Percentiles rank a stretch among this genome's conserved stretches.
phyloP scores from a whole-genome alignment of 495 filamentous ascomycete genomes.

The Chaetomium cochliodes region DNA sequence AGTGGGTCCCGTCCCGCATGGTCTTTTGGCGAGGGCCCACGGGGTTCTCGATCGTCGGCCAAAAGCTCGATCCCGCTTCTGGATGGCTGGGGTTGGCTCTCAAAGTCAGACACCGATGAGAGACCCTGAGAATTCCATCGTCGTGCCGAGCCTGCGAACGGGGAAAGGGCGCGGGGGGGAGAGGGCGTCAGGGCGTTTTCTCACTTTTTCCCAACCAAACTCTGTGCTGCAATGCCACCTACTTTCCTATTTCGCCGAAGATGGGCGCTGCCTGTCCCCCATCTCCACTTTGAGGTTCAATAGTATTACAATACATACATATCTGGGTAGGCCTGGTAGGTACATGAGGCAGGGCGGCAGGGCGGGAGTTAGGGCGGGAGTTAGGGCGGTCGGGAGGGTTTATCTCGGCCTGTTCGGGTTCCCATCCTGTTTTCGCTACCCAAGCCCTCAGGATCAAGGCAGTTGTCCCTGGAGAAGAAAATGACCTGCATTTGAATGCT shows the following conservation, averaged over 20 bases:
- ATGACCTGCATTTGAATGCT: neutral
- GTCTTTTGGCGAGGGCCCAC: neutral
- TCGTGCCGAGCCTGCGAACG: neutral
- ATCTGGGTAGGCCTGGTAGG: too few species aligned
- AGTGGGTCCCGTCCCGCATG: slow-evolving; percentile 27
- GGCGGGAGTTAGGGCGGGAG: too few species aligned
- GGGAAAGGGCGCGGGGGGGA: neutral
- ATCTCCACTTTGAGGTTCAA: neutral
- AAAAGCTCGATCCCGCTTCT: slow-evolving; percentile 33
- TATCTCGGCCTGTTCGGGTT: neutral
- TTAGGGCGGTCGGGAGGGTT: too few species aligned
- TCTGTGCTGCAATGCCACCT: neutral
- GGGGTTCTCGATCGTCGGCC: slow-evolving; percentile 28
- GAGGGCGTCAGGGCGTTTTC: neutral
- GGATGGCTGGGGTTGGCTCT: slow-evolving; percentile 6
- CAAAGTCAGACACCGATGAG: neutral
- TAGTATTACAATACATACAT: neutral
- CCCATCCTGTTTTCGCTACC: neutral
- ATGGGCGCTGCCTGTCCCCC: neutral
- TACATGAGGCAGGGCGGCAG: neutral
- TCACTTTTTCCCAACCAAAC: neutral
- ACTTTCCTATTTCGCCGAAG: neutral
- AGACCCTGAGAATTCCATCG: slow-evolving; percentile 24
- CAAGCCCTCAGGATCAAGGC: neutral
- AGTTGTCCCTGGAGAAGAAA: neutral